Evolutionary conservation across 805 yeast species (phyloP).

Genomic region (Limtongozyma cylindracea): DNA sequence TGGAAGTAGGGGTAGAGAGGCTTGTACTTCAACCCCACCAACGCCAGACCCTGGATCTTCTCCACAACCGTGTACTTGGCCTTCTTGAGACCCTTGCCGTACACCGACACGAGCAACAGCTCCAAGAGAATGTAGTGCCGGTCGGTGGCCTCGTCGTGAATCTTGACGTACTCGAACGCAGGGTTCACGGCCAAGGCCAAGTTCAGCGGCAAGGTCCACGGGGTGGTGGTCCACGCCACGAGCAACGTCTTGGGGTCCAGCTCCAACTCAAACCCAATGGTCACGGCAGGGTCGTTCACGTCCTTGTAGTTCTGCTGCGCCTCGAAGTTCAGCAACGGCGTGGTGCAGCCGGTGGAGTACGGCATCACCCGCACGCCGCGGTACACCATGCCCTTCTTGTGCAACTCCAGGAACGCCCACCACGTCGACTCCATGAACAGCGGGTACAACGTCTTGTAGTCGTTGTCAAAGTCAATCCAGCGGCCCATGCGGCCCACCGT

Average conservation of each 20-base stretch:
- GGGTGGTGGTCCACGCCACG: conserved; percentile 99
- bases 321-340: conserved; percentile 92
- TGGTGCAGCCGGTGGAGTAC: conserved; percentile 89
- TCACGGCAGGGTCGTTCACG: conserved; percentile 89
- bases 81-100: conserved; percentile 71
- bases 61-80: conserved; percentile 74
- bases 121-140: conserved; percentile 69
- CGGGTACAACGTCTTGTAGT: conserved; percentile 90
- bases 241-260: conserved; percentile 64
- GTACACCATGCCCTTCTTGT: conserved; percentile 69
- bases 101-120: conserved; percentile 53
- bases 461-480: conserved; percentile 98
- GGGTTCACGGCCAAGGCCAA: conserved; percentile 84
- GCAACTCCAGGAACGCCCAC: conserved; percentile 94
- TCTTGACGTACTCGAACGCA: conserved; percentile 73
- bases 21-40: conserved; percentile 54
- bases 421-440: conserved; percentile 94
- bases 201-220: conserved; percentile 97
- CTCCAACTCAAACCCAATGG: conserved; percentile 62
- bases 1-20: conserved; percentile 71
- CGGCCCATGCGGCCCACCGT: conserved; percentile 91
- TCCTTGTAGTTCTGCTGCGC: conserved; percentile 98
- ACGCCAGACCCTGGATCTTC: conserved; percentile 51
- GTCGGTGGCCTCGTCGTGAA: conserved; percentile 70
- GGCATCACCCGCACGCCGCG: conserved; percentile 98